phyloP scores from a whole-genome alignment of 441 rosid genomes.

The Pelargonium cotyledonis region DNA sequence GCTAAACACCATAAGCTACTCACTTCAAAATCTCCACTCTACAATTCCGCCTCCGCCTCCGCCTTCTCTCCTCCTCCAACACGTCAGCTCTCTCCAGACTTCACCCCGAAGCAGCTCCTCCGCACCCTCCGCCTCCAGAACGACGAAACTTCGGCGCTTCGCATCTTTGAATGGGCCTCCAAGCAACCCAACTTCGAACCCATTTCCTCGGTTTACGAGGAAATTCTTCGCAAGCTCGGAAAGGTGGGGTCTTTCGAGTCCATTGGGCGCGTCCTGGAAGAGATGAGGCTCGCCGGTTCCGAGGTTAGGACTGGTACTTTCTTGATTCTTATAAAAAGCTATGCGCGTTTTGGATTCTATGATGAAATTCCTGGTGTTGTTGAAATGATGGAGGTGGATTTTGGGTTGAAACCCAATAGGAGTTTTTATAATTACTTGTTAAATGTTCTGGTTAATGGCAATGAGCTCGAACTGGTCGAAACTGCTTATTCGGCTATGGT shows the following conservation, averaged over 20 bases:
- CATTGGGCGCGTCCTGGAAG: constrained; percentile 45
- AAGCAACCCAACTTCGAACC: constrained; percentile 70
- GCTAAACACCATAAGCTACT: constrained; percentile 16
- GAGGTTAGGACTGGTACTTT: constrained; percentile 37
- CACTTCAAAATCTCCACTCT: constrained; percentile 20
- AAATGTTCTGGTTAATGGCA: constrained; percentile 71
- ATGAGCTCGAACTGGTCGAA: constrained; percentile 64
- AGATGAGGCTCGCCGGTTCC: constrained; percentile 45
- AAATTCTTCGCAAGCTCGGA: constrained; percentile 61
- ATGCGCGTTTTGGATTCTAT: constrained; percentile 47
- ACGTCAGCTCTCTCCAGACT: constrained; percentile 31
- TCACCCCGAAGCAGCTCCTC: constrained; percentile 65
- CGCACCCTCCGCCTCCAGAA: constrained; percentile 61
- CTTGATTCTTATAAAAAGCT: constrained; percentile 51
- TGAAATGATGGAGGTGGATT: constrained; percentile 52
- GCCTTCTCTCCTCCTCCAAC: constrained; percentile 15
- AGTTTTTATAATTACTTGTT: constrained; percentile 60
- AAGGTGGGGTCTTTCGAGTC: constrained; percentile 64
- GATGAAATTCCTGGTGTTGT: constrained; percentile 49
- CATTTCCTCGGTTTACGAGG: constrained; percentile 42
- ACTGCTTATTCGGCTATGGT: constrained; percentile 52
- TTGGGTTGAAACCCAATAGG: constrained; percentile 50
- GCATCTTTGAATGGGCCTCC: constrained; percentile 61
- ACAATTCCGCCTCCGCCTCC: constrained; percentile 7
- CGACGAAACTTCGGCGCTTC: constrained; percentile 65